Evolutionary conservation across 2,329 filamentous ascomycete species (phyloP).

Genomic region (Leptographium procerum): DNA sequence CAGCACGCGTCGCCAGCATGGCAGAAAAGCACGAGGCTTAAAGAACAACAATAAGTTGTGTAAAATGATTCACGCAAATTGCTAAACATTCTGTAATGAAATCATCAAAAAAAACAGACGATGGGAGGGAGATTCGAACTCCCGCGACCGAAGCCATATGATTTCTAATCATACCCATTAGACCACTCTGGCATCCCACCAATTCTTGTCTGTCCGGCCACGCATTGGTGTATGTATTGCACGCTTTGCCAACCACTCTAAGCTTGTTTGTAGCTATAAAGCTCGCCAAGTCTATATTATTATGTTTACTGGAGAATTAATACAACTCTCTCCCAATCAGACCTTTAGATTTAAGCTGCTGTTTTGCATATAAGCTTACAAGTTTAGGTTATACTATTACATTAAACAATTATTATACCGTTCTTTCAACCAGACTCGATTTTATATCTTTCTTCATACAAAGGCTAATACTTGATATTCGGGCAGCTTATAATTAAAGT

Average conservation of each 20-base stretch:
- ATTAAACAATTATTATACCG: no score
- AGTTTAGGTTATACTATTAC: no score
- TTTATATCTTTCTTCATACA: no score
- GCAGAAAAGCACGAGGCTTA: background rate
- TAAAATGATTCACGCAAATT: background rate
- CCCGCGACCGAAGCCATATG: conserved; percentile 12
- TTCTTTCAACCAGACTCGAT: no score
- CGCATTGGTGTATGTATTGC: background rate
- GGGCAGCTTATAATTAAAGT: no score
- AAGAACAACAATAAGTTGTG: background rate
- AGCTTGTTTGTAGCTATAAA: background rate
- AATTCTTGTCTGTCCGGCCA: background rate
- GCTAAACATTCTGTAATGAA: background rate
- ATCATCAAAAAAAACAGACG: conserved; percentile 2
- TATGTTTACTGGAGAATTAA: no score
- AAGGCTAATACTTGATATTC: no score
- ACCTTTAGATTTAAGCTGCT: no score
- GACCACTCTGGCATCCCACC: conserved; percentile 13
- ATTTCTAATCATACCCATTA: conserved; percentile 14
- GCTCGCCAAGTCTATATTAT: no score
- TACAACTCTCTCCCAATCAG: no score
- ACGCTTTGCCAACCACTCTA: background rate
- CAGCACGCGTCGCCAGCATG: background rate
- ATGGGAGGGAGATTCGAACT: conserved; percentile 12
- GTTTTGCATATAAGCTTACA: no score